Percentiles rank a stretch among this genome's conserved stretches.
These are phyloP conservation scores for Metrosideros polymorpha DNA, from an alignment of 441 rosid species.

Conservation along the genomic window DNA sequence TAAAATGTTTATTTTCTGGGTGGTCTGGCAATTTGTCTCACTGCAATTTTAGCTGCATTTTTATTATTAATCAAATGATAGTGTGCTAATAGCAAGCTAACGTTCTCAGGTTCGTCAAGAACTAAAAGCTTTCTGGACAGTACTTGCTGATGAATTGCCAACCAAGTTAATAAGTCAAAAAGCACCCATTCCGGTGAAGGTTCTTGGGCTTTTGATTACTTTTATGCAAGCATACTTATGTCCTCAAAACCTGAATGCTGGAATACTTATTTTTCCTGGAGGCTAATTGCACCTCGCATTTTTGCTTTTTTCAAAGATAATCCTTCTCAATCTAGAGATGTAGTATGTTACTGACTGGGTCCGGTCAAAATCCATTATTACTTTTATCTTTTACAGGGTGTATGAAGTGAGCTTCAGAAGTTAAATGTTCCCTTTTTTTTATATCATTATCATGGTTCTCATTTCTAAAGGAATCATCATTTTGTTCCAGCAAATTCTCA, in stretches of 20 bases:
- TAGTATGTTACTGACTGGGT: neutral
- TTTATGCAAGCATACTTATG: neutral
- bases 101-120: conserved; percentile 57
- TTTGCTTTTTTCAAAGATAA: neutral
- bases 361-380: neutral
- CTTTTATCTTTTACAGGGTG: neutral
- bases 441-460: neutral
- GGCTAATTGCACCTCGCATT: neutral
- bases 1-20: conserved; percentile 17
- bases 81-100: neutral
- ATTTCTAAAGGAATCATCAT: conserved; percentile 14
- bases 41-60: neutral
- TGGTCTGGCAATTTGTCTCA: neutral
- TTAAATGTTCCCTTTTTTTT: neutral
- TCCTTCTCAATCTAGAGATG: neutral
- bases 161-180: conserved; percentile 42
- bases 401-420: neutral
- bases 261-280: neutral
- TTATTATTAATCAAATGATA: neutral
- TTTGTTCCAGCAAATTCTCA: conserved; percentile 30
- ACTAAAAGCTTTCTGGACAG: conserved; percentile 64
- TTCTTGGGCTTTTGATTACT: conserved; percentile 2
- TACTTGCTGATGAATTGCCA: conserved; percentile 68
- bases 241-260: neutral
- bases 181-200: conserved; percentile 35